Evolutionary conservation across 306 rosid species (phyloP).

Genomic region (Canavalia gladiata): DNA sequence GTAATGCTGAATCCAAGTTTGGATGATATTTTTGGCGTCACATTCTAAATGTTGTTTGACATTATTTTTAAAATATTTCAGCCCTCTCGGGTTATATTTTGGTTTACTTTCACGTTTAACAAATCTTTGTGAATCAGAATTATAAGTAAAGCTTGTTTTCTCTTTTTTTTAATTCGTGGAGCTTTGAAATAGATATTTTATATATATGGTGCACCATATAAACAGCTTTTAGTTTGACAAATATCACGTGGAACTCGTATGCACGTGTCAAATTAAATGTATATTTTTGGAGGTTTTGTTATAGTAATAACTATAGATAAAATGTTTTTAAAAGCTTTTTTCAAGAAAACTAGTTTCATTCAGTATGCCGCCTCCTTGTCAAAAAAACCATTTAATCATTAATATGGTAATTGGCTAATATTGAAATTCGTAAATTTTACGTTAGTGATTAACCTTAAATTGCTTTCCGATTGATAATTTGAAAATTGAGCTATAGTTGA

Average conservation of each 20-base stretch:
- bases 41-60: slow-evolving; percentile 7
- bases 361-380: too few relatives aligned
- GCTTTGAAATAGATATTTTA: background rate
- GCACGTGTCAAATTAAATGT: too few relatives aligned
- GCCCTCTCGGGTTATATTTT: background rate
- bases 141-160: background rate
- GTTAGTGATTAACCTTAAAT: too few relatives aligned
- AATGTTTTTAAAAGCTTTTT: too few relatives aligned
- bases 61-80: background rate
- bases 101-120: slow-evolving; percentile 1
- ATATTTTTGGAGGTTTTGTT: background rate
- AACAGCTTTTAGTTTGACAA: too few relatives aligned
- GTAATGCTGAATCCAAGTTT: slow-evolving; percentile 37
- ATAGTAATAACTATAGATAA: background rate
- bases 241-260: too few relatives aligned
- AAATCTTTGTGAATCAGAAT: background rate
- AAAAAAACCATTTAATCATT: too few relatives aligned
- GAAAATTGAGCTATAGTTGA: too few relatives aligned
- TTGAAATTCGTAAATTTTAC: too few relatives aligned
- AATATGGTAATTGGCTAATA: too few relatives aligned
- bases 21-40: background rate
- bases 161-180: background rate
- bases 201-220: background rate
- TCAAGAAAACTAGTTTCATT: too few relatives aligned
- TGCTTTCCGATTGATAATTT: background rate